Percentiles rank a stretch among this genome's conserved stretches.
Conservation (phyloP, 768 basidiomycete species). For the Boletus eberwhitei region DNA sequence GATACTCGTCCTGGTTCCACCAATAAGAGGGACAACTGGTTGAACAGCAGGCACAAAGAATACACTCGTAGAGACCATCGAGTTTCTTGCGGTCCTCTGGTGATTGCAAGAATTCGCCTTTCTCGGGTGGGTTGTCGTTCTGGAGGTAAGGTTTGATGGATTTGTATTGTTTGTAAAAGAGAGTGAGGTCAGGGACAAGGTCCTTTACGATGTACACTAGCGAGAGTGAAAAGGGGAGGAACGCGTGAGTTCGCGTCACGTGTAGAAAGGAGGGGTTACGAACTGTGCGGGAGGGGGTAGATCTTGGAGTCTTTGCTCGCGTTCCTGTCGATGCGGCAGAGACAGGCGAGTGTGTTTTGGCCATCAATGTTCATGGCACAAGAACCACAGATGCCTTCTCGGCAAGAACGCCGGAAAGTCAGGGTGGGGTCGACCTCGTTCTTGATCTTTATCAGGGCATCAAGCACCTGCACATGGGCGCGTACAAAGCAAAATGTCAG, state of each 20-base stretch:
- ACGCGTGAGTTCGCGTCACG: not conserved
- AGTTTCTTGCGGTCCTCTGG: conserved; percentile 92
- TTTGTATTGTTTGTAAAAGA: conserved; percentile 99
- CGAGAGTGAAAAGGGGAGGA: not conserved
- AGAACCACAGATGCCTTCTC: conserved; percentile 96
- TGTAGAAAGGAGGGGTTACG: conserved; percentile 29
- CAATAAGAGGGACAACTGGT: conserved; percentile 97
- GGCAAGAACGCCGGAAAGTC: conserved; percentile 90
- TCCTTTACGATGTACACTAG: conserved; percentile 99
- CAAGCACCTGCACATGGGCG: conserved; percentile 54
- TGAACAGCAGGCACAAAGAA: conserved; percentile 95
- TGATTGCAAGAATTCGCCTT: conserved; percentile 86
- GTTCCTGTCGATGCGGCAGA: conserved; percentile 89
- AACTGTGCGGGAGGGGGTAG: conserved; percentile 97
- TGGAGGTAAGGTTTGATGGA: conserved; percentile 96
- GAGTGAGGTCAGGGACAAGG: conserved; percentile 87
- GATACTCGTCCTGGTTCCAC: conserved; percentile 99
- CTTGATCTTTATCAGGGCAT: conserved; percentile 98
- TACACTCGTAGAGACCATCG: conserved; percentile 97
- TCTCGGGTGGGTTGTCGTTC: conserved; percentile 85
- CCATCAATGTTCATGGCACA: conserved; percentile 99
- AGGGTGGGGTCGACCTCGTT: conserved; percentile 96
- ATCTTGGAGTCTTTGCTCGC: conserved; percentile 76
- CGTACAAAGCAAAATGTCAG: not conserved
- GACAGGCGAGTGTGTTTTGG: conserved; percentile 95